Conservation (phyloP, 352 stramenopile species). For the Globisporangium camurandrum region DNA sequence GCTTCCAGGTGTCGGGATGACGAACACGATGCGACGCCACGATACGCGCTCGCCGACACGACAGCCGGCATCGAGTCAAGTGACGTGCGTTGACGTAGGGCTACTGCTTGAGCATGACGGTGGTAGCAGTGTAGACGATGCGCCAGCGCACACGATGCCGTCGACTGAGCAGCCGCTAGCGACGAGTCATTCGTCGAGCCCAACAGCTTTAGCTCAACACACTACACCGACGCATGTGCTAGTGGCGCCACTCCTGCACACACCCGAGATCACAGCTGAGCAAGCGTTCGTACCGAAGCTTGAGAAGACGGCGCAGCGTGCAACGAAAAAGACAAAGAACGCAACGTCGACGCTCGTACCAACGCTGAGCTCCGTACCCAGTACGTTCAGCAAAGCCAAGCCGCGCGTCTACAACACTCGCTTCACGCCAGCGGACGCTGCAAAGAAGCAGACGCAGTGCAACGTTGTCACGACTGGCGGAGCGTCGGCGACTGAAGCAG, state of each 20-base stretch:
- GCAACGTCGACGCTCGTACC: slow-evolving; percentile 16
- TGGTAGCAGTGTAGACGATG: neutral
- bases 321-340: neutral
- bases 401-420: slow-evolving; percentile 39
- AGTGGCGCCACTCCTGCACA: neutral
- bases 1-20: slow-evolving; percentile 21
- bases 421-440: slow-evolving; percentile 21
- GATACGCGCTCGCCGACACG: slow-evolving; percentile 1
- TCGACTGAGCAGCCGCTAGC: neutral
- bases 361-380: slow-evolving; percentile 42
- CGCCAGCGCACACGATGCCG: neutral
- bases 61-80: neutral
- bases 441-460: slow-evolving; percentile 24
- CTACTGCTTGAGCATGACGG: neutral
- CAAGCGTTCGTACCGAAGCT: slow-evolving; percentile 6
- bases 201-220: neutral
- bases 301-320: neutral
- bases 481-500: slow-evolving; percentile 2
- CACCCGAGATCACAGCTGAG: slow-evolving; percentile 4
- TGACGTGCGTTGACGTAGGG: neutral
- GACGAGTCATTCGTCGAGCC: neutral
- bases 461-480: slow-evolving; percentile 29
- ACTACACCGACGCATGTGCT: neutral
- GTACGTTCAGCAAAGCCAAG: slow-evolving; percentile 47
- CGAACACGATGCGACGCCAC: neutral